Base-by-base conservation (phyloP, 495 filamentous ascomycete genomes). In the Penicillium angulare region DNA sequence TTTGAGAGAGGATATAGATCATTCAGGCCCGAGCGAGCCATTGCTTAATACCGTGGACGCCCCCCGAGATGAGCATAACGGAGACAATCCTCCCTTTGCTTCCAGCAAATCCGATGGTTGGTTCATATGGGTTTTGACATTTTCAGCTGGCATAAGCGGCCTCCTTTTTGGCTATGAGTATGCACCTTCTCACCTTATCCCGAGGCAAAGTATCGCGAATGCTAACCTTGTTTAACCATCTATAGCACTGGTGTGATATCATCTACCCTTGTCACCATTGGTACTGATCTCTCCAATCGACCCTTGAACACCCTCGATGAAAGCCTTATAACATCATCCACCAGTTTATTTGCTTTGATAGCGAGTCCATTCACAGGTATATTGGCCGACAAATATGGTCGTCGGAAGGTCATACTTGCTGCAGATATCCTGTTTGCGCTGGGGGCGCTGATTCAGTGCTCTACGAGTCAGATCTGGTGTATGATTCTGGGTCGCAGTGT, bases 161-260 rank as follows among this genome's bases (percentile, higher is more conserved):
- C 75, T 96, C 12, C 67, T 96, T 2, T 96, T 96, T 69, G 91
- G 91, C 51, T 96, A 92, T 79, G 78, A 79, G 88, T 84, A 64
- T 33, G 63, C 60, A 23, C 17, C 5, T 10, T 22, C 33, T 43
- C 40, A 45, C 17, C 45, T 43, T 17, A 32, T 36, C 20, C 17
- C n/a, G n/a, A 48, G 7, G 21, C 15, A 13, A 22, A 17, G 21
- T 48, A 18, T 7, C 17, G 8, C 21, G n/a, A n/a, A n/a, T 49
- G 15, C 26, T 42, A 18, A 46, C 64, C 18, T 15, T 15, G 32
- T 55, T 27, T 53, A 20, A n/a, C n/a, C 24, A 41, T 35, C 40
- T 49, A 38, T 54, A 93, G 89, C 60, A 97, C 92, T 16, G 92
- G 92, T 34, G 91, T 95, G 12, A 93, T 97, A 34, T 93, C 89